Evolutionary conservation across 768 basidiomycete genomes (phyloP), one percentile per base, ranked within the genome.

Genomic region (Russula emetica): DNA sequence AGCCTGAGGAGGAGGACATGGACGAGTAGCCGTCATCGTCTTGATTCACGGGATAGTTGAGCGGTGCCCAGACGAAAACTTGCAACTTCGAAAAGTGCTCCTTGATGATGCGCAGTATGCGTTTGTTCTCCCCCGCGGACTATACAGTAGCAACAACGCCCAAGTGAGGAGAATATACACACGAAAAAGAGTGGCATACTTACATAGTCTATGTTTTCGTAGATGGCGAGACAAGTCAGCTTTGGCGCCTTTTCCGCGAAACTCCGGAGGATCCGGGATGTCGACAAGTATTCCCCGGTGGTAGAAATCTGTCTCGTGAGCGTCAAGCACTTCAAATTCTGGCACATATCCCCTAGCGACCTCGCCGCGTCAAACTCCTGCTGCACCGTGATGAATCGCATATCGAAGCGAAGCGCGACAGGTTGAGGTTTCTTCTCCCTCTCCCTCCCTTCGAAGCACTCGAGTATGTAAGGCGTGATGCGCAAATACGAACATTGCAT

Each of bases 41-140:
- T 11, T 45, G 50, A n/a, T 28, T 44, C n/a, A 24, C 50, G 0
- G 49, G 57, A 44, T 61, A 28, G 30, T 61, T 51, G 18, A 60
- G 59, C 36, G 66, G 66, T 5, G 64, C 63, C 63, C 66, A 67
- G 0, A 66, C 62, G 64, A 66, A 58, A 13, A 67, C 64, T 38
- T 66, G 58, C 50, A 67, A 36, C 28, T 58, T 61, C 10, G 44
- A 3, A 32, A 66, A 57, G 44, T 66, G 40, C 32, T 66, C 44
- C 28, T 58, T 56, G 54, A 67, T 49, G 36, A 61, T 16, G 30
- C 52, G 47, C 24, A 67, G 30, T 36, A 67, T 67, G 5, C 60
- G 58, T 44, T 66, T 65, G 55, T 67, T 67, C 52, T 67, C 63
- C 1, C 64, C 63, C 7, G 58, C 51, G 2, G 66, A 60, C 66